Percentiles rank a stretch among this genome's conserved stretches.
These are phyloP conservation scores for Eleusine indica DNA, from an alignment of 176 grass and related monocot genomes.

Conservation along the genomic window DNA sequence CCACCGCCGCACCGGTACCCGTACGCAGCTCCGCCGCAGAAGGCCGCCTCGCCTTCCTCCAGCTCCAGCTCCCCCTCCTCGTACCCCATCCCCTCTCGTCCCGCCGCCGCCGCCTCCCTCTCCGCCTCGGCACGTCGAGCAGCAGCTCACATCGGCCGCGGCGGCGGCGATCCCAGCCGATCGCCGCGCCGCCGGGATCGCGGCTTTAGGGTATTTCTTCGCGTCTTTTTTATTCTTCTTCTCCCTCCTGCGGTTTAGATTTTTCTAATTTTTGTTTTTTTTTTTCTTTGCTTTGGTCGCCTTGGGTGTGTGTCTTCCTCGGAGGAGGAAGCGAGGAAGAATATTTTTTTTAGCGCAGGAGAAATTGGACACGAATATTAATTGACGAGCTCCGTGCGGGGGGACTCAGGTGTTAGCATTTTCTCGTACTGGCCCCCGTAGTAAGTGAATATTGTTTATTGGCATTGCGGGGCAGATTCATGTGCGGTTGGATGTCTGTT, in stretches of 20 bases:
- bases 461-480: not conserved
- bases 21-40: not conserved
- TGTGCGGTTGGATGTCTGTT: not conserved
- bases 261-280: not conserved
- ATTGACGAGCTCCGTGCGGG: not conserved
- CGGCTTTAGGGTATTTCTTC: constrained; percentile 40
- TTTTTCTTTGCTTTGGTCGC: not conserved
- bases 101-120: not conserved
- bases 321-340: not conserved
- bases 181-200: constrained; percentile 41
- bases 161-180: constrained; percentile 10
- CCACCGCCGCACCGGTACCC: not conserved
- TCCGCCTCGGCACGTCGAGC: not conserved
- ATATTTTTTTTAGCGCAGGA: not conserved
- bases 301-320: not conserved
- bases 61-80: constrained; percentile 63
- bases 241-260: constrained; percentile 11
- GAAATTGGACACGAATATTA: not conserved
- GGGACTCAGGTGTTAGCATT: not conserved
- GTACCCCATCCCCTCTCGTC: not conserved
- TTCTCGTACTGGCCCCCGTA: not conserved
- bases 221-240: not conserved
- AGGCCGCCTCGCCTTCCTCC: constrained; percentile 46
- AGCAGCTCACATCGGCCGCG: constrained; percentile 28
- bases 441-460: not conserved